Percentiles rank a stretch among this genome's conserved stretches.
phyloP scores from a whole-genome alignment of 345 rosid species.

The Aethionema arabicum region DNA sequence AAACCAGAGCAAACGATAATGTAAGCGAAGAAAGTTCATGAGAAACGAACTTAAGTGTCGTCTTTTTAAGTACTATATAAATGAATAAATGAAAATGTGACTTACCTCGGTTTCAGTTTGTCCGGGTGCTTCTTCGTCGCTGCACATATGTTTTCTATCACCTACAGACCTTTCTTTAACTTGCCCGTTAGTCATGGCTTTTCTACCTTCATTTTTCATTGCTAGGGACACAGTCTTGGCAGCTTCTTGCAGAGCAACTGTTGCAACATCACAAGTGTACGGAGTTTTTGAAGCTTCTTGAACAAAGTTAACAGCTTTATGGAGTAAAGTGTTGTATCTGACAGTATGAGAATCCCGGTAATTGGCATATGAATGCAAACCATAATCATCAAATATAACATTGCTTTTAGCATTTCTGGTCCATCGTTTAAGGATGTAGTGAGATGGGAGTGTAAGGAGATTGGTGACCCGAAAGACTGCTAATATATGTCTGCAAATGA shows the following conservation, averaged over 20 bases:
- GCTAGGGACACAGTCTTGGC: conserved; percentile 39
- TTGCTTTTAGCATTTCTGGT: conserved; percentile 60
- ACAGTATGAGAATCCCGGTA: conserved; percentile 48
- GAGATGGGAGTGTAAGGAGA: conserved; percentile 62
- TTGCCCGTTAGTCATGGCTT: too few species aligned
- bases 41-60: too few species aligned
- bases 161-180: too few species aligned
- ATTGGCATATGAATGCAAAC: conserved; percentile 36
- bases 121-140: too few species aligned
- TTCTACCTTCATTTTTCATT: too few species aligned
- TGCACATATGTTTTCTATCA: too few species aligned
- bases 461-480: conserved; percentile 63
- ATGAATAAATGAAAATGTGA: too few species aligned
- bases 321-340: conserved; percentile 56
- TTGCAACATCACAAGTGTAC: conserved; percentile 54
- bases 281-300: conserved; percentile 67
- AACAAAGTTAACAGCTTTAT: conserved; percentile 57
- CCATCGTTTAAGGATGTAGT: conserved; percentile 61
- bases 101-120: too few species aligned
- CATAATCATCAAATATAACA: conserved; percentile 26
- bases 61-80: too few species aligned
- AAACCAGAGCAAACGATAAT: too few species aligned
- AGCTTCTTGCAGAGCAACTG: conserved; percentile 59
- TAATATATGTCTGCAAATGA: conserved; percentile 58
- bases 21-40: too few species aligned